Conservation (phyloP, 1,284 basidiomycete genomes). For the Wallemia hederae region DNA sequence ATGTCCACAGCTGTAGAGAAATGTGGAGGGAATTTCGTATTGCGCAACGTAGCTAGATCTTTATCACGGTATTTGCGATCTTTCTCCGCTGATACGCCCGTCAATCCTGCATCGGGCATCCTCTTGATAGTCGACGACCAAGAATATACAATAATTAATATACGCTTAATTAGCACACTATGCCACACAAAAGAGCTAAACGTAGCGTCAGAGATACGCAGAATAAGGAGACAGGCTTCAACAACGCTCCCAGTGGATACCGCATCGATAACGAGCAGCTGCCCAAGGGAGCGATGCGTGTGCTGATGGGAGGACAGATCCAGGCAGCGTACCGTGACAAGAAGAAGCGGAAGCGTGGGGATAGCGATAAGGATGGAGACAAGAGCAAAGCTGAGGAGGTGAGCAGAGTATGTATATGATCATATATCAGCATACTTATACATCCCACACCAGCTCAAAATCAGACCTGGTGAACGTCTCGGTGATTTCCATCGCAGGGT, state of each 20-base stretch:
- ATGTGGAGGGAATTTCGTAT: not conserved
- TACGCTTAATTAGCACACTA: not conserved
- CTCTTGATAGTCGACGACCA: too few relatives aligned
- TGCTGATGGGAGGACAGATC: not conserved
- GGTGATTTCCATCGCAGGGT: not conserved
- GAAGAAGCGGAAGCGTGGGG: not conserved
- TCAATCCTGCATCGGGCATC: not conserved
- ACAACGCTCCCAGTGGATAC: not conserved
- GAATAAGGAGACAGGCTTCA: not conserved
- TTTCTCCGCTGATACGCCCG: not conserved
- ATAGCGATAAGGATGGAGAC: not conserved
- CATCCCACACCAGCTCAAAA: not conserved
- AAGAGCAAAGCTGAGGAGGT: not conserved
- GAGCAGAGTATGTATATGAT: too few relatives aligned
- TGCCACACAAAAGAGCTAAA: conserved; percentile 1
- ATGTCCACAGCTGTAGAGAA: not conserved
- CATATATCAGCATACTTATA: too few relatives aligned
- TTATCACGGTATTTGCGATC: not conserved
- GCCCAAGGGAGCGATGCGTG: not conserved
- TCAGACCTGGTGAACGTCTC: not conserved
- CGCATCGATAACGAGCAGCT: not conserved
- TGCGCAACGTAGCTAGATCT: not conserved
- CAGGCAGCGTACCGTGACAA: not conserved
- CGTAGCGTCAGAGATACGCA: not conserved
- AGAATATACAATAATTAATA: not conserved